Evolutionary conservation across 2,329 filamentous ascomycete species (phyloP).

Genomic region (Achaetomium macrosporum): DNA sequence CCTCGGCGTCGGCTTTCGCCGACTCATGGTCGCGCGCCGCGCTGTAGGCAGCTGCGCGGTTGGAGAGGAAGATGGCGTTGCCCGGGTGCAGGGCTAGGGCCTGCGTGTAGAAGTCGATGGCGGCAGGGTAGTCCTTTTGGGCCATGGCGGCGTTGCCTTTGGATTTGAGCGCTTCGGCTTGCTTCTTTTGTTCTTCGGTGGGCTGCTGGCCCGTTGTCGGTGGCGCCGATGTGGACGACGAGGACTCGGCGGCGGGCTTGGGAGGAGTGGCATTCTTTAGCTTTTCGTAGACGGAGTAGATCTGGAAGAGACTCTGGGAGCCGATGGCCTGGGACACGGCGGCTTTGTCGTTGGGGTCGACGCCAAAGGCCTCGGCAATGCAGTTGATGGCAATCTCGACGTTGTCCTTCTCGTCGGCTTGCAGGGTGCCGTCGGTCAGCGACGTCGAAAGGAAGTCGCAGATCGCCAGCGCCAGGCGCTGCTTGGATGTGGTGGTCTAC

Average conservation of each 20-base stretch:
- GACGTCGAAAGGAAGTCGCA: conserved; percentile 89
- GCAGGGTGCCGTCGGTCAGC: conserved; percentile 79
- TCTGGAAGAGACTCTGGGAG: conserved; percentile 78
- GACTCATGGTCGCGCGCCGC: conserved; percentile 78
- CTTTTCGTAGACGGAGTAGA: conserved; percentile 96
- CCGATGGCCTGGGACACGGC: conserved; percentile 74
- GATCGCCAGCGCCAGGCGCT: conserved; percentile 94
- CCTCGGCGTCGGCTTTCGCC: conserved; percentile 81
- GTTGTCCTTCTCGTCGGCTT: conserved; percentile 82
- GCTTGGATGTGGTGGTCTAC: conserved; percentile 48
- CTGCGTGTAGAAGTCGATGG: conserved; percentile 82
- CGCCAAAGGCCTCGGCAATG: conserved; percentile 91
- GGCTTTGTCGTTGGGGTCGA: conserved; percentile 72
- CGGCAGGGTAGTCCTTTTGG: conserved; percentile 77
- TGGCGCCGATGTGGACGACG: conserved; percentile 32
- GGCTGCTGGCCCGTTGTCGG: conserved; percentile 42
- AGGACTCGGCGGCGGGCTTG: conserved; percentile 37
- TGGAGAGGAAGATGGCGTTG: conserved; percentile 96
- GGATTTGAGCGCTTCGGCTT: conserved; percentile 83
- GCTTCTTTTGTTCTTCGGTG: conserved; percentile 59
- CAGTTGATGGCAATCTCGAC: conserved; percentile 93
- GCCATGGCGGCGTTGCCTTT: conserved; percentile 94
- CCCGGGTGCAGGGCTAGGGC: conserved; percentile 73
- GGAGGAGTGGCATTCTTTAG: conserved; percentile 56
- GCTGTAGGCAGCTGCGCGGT: conserved; percentile 90